Conservation (phyloP, 192 early-diverging fungal genomes). For the Rhizophagus sp. region DNA sequence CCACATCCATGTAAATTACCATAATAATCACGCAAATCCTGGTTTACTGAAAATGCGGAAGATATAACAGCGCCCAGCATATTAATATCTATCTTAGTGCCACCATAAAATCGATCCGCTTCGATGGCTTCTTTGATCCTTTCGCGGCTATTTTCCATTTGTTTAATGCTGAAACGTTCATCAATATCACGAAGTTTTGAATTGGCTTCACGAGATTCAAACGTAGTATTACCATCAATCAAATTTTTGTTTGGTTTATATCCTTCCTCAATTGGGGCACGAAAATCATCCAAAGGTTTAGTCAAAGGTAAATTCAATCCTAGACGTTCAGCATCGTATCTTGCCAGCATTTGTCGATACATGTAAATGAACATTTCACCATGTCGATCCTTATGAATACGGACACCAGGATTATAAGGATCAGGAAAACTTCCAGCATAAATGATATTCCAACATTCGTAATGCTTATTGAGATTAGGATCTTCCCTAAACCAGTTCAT, state of each 20-base stretch:
- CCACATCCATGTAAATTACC: background rate
- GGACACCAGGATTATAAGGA: background rate
- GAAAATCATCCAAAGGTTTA: background rate
- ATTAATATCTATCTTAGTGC: background rate
- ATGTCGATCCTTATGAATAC: background rate
- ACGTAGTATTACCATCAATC: background rate
- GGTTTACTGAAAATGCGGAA: background rate
- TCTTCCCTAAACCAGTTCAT: background rate
- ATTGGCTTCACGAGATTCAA: background rate
- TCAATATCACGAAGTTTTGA: background rate
- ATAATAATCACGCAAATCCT: background rate
- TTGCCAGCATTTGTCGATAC: constrained; percentile 12
- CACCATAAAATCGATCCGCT: background rate
- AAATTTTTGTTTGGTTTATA: background rate
- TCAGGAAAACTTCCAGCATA: background rate
- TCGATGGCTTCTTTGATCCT: background rate
- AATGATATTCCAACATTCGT: constrained; percentile 6
- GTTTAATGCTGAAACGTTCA: background rate
- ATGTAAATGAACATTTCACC: background rate
- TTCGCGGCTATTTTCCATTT: background rate
- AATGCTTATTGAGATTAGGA: background rate
- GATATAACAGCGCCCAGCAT: background rate
- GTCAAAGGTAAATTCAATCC: background rate
- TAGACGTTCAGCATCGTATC: background rate
- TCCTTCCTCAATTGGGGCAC: background rate